Base-by-base conservation (phyloP, 805 yeast genomes). In the Myxozyma udenii region DNA sequence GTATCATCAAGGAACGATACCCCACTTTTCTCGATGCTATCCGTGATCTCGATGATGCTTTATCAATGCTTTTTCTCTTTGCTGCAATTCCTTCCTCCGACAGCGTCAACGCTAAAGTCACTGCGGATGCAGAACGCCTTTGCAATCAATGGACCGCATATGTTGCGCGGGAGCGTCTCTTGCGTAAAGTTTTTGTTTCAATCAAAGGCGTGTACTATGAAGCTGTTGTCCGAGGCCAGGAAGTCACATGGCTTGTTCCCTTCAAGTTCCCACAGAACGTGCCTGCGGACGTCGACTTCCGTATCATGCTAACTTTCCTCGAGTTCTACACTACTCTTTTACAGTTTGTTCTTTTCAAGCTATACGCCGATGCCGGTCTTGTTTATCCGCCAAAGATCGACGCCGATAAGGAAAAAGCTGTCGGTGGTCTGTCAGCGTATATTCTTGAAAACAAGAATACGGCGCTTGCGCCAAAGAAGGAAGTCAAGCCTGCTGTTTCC, bases 191-290 rank as follows among this genome's bases (percentile, higher is more conserved):
- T 14, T 93, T 93, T 72, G 97, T 93, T 35, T 85, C 95, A 44
- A 91, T 93, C 66, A 93, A 93, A 71, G 98, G 98, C 73, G 95
- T 91, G 16, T 93, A 93, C 71, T 93, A 91, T 67, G 88, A 89
- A 68, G 98, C 96, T 30, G 79, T 68, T 56, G 81, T 93, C 42
- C 83, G 79, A 68, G 98, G 98, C 61, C 96, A 89, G 70, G 95
- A 87, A 61, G 78, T 93, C 41, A 80, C 91, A 71, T 93, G 98
- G 98, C 80, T 93, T 54, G 95, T 88, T 42, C 98, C 98, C 22
- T 93, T 84, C 78, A 93, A 89, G 71, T 93, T 90, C 75, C 96
- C 98, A 18, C 95, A 91, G 69, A 86, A 86, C 69, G 85, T 93
- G 61, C 98, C 98, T 42, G 72, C 84, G 41, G 98, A 93, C 69